Conservation (phyloP, 2,329 filamentous ascomycete genomes). For the Blastomyces emzantsi region DNA sequence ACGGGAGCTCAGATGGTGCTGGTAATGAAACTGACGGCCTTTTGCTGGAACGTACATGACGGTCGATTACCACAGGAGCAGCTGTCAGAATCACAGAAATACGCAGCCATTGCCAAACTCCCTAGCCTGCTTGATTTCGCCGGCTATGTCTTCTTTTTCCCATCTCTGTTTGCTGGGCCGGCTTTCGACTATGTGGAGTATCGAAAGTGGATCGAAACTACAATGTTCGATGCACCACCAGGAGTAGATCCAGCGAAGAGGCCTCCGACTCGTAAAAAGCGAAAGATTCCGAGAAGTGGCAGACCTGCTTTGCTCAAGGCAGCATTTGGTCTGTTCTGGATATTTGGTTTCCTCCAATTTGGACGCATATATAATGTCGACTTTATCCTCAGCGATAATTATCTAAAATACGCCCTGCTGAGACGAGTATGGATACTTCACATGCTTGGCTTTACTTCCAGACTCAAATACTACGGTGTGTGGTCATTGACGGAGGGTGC, state of each 20-base stretch:
- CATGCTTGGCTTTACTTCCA: conserved; percentile 70
- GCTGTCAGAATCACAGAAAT: conserved; percentile 79
- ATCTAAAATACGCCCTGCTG: conserved; percentile 57
- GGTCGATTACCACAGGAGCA: conserved; percentile 69
- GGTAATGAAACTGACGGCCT: conserved; percentile 93
- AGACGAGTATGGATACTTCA: conserved; percentile 71
- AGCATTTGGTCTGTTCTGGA: conserved; percentile 64
- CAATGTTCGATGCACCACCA: conserved; percentile 81
- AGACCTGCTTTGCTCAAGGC: conserved; percentile 75
- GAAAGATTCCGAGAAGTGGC: conserved; percentile 84
- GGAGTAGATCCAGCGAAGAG: conserved; percentile 77
- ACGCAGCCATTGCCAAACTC: conserved; percentile 64
- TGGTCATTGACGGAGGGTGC: conserved; percentile 91
- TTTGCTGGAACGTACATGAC: conserved; percentile 97
- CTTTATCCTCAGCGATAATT: conserved; percentile 57
- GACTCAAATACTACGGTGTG: conserved; percentile 93
- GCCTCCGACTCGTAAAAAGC: conserved; percentile 77
- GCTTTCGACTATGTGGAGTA: conserved; percentile 95
- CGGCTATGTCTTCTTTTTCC: conserved; percentile 93
- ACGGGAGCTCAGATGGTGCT: conserved; percentile 96
- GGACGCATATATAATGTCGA: conserved; percentile 56
- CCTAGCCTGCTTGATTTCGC: conserved; percentile 71
- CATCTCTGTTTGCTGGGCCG: conserved; percentile 77
- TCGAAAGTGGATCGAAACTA: conserved; percentile 80
- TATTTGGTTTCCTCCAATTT: conserved; percentile 66